These are phyloP conservation scores for Backusella psychrophila DNA, from an alignment of 192 early-diverging fungal species.

Conservation along the genomic window DNA sequence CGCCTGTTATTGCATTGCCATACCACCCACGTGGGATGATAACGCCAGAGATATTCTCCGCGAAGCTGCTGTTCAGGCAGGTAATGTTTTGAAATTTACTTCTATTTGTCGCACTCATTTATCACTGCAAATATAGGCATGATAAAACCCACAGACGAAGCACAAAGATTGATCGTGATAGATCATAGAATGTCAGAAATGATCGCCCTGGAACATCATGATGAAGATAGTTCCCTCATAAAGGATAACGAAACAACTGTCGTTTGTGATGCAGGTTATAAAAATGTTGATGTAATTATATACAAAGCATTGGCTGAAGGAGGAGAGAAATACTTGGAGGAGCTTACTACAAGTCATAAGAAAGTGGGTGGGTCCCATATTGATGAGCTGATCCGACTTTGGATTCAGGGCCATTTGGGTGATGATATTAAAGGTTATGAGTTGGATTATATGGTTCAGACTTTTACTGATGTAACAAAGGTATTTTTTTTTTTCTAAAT, in stretches of 20 bases:
- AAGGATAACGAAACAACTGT: slow-evolving; percentile 42
- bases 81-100: not conserved
- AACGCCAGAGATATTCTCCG: slow-evolving; percentile 41
- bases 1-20: slow-evolving; percentile 39
- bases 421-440: not conserved
- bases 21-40: slow-evolving; percentile 49
- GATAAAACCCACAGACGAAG: slow-evolving; percentile 36
- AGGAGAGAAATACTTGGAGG: slow-evolving; percentile 32
- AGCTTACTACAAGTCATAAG: slow-evolving; percentile 38
- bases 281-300: slow-evolving; percentile 47
- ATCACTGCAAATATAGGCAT: not conserved
- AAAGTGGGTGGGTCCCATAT: slow-evolving; percentile 42
- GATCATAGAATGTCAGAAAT: slow-evolving; percentile 26
- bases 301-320: slow-evolving; percentile 34
- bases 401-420: slow-evolving; percentile 38
- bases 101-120: not conserved
- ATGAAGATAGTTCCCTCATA: slow-evolving; percentile 20
- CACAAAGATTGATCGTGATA: slow-evolving; percentile 37
- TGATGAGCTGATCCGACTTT: slow-evolving; percentile 31
- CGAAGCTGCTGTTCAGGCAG: slow-evolving; percentile 41
- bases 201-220: slow-evolving; percentile 40
- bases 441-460: slow-evolving; percentile 24
- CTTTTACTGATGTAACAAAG: slow-evolving; percentile 30
- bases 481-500: not conserved
- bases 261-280: slow-evolving; percentile 48